Evolutionary conservation across 495 filamentous ascomycete genomes (phyloP), one percentile per base, ranked within the genome.

Genomic region (Niebla homalea): DNA sequence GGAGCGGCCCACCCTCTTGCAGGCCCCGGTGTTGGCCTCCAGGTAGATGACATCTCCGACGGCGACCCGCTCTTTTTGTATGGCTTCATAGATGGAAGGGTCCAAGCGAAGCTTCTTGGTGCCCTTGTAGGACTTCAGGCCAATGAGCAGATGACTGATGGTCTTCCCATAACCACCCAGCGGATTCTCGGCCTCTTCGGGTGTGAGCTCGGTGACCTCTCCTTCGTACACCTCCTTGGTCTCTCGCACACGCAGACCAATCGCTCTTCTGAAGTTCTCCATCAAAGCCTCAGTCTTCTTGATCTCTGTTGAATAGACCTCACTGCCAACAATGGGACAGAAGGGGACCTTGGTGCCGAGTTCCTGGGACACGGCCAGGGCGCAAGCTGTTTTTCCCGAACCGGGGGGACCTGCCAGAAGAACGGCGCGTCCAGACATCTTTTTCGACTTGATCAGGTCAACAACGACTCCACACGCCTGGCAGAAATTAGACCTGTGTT

Each of bases 261-360:
- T 98, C 39, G 92, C 90, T 62, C 89, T 72, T 64, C 92, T 78
- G 67, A 98, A 98, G 65, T 95, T 94, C 73, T 98, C 92, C 87
- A 95, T 96, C 61, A 98, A 71, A 36, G 92, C 84, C 66, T 98
- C 92, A 18, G 92, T 97, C 78, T 98, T 98, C 78, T 96, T 96
- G 51, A 98, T 87, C 67, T 98, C 92, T 36, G 90, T 83, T 41
- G 85, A 90, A 70, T 95, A 98, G 56, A 98, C 82, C 62, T 98
- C 92, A 67, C 89, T 95, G 52, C 88, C 92, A 25, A 93, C 89
- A 58, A 98, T 95, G 32, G 89, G 87, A 62, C 89, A 94, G 63
- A 98, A 98, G 5, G 92, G 92, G 46, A 98, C 93, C 68, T 94
- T 94, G 12, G 89, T 92, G 57, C 92, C 92, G 49, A 98, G 78